These are phyloP conservation scores for Medicago ruthenica DNA, from an alignment of 306 rosid species.

Conservation along the genomic window DNA sequence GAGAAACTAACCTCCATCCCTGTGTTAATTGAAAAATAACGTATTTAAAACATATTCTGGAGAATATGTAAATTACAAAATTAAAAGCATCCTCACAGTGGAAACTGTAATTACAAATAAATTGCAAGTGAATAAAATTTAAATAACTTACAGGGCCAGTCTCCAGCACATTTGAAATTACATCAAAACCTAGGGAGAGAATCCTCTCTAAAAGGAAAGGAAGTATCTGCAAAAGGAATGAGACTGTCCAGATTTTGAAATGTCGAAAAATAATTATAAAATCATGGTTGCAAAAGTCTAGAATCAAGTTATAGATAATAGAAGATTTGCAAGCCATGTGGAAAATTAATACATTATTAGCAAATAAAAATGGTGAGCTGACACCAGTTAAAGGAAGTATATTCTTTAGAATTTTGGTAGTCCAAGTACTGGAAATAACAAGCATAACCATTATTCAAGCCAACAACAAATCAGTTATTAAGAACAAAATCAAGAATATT, in stretches of 20 bases:
- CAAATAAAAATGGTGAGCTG: conserved; percentile 22
- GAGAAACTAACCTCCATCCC: conserved; percentile 97
- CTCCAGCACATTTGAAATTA: conserved; percentile 83
- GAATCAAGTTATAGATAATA: conserved; percentile 32
- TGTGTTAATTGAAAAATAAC: conserved; percentile 49
- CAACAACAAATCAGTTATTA: conserved; percentile 33
- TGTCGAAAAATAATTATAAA: conserved; percentile 32
- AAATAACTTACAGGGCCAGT: conserved; percentile 76
- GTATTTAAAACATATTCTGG: conserved; percentile 11
- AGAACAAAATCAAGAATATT: conserved; percentile 14
- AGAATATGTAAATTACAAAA: conserved; percentile 18
- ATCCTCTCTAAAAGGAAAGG: conserved; percentile 74
- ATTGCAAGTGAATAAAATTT: conserved; percentile 22
- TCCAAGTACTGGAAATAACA: conserved; percentile 35
- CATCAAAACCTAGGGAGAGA: conserved; percentile 79
- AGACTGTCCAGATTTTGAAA: conserved; percentile 38
- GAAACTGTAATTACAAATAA: conserved; percentile 30
- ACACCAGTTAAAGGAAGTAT: conserved; percentile 22
- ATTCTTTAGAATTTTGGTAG: conserved; percentile 10
- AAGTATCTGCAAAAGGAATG: conserved; percentile 67
- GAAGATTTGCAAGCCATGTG: conserved; percentile 3
- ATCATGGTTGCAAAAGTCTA: conserved; percentile 23
- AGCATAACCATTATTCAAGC: conserved; percentile 29
- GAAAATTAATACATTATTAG: conserved; percentile 10
- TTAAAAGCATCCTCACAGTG: conserved; percentile 3